Conservation (phyloP, 2,329 filamentous ascomycete genomes). For the Alternaria ethzedia region DNA sequence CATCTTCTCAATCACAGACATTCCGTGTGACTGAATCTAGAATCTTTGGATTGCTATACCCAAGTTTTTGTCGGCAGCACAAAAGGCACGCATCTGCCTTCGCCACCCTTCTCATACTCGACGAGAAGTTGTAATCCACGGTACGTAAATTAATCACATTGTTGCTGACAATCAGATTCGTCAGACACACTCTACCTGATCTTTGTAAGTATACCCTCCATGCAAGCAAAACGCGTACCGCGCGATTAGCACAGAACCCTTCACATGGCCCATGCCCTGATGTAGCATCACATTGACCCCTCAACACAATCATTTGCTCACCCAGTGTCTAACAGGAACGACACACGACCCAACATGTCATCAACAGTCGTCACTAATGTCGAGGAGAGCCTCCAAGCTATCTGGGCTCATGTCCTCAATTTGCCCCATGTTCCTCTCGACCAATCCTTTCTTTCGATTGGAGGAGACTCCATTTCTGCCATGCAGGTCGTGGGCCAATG, state of each 20-base stretch:
- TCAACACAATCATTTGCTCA: not conserved
- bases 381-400: conserved; percentile 29
- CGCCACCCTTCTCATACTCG: not conserved
- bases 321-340: conserved; percentile 2
- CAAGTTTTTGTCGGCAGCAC: not conserved
- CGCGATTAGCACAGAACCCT: not conserved
- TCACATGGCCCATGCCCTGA: not conserved
- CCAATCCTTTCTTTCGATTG: conserved; percentile 52
- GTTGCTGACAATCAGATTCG: conserved; percentile 10
- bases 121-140: not conserved
- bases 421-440: conserved; percentile 36
- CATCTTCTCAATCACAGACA: conserved; percentile 3
- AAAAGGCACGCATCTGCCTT: not conserved
- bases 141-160: conserved; percentile 3
- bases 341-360: conserved; percentile 9
- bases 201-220: conserved; percentile 11
- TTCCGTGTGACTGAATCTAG: conserved; percentile 6
- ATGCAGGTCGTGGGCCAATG: conserved; percentile 58
- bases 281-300: not conserved
- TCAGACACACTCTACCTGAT: conserved; percentile 12
- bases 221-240: not conserved
- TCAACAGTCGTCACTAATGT: conserved; percentile 10
- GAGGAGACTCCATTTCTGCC: conserved; percentile 59
- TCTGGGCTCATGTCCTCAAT: conserved; percentile 43
- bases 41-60: not conserved